Evolutionary conservation across 2,329 filamentous ascomycete genomes (phyloP).

Genomic region (Stachybotrys chartarum): DNA sequence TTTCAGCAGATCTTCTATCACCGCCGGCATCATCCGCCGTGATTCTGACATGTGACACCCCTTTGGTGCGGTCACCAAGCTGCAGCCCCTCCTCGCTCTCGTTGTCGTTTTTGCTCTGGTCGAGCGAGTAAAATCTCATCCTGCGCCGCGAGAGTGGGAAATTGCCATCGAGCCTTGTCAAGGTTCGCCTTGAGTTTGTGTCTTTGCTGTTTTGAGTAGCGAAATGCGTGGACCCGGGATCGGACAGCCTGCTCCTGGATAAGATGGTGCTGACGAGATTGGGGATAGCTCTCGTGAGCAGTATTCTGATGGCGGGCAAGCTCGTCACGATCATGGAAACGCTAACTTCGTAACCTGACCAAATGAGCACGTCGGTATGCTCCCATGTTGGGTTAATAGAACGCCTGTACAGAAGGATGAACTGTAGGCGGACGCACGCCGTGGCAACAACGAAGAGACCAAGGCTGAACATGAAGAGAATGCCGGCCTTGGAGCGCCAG

Average conservation of each 20-base stretch:
- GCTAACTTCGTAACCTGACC: not conserved
- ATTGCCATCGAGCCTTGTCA: too few relatives aligned
- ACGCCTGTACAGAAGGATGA: not conserved
- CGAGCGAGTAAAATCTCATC: not conserved
- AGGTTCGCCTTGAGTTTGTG: too few relatives aligned
- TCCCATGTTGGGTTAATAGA: not conserved
- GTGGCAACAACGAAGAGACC: not conserved
- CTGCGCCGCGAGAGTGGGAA: too few relatives aligned
- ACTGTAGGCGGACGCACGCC: not conserved
- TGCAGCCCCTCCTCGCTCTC: not conserved
- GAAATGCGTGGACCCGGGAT: not conserved
- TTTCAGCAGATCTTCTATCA: too few relatives aligned
- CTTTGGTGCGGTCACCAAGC: not conserved
- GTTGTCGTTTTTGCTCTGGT: not conserved
- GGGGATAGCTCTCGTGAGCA: not conserved
- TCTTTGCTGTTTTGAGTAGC: too few relatives aligned
- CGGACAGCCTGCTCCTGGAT: not conserved
- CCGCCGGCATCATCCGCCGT: too few relatives aligned
- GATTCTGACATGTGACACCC: too few relatives aligned
- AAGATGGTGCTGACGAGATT: not conserved
- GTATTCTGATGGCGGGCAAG: not conserved
- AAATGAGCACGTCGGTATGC: not conserved
- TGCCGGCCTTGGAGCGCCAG: not conserved
- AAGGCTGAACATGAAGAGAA: conserved; percentile 1
- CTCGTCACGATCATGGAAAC: conserved; percentile 1